phyloP scores from a whole-genome alignment of 768 basidiomycete species.

The Fibroporia radiculosa region DNA sequence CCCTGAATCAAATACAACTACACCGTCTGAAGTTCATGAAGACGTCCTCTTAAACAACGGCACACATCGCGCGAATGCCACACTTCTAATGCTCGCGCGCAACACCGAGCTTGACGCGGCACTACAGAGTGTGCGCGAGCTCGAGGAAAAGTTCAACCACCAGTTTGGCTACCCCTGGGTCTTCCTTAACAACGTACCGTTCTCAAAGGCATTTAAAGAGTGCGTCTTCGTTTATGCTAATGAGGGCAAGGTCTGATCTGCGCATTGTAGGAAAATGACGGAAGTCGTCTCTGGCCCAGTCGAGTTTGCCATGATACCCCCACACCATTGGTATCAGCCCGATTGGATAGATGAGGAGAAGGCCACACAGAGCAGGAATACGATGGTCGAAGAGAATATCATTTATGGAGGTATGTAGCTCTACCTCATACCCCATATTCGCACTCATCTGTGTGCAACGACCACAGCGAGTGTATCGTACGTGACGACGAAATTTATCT shows the following conservation, averaged over 20 bases:
- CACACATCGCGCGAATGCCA: constrained; percentile 23
- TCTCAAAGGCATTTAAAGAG: constrained; percentile 68
- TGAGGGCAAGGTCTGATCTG: not conserved
- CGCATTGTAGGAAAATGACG: constrained; percentile 12
- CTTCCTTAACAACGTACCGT: constrained; percentile 81
- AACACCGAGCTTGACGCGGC: constrained; percentile 55
- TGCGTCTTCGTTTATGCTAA: constrained; percentile 22
- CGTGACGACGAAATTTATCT: constrained; percentile 11
- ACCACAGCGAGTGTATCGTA: constrained; percentile 35
- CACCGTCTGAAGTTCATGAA: not conserved
- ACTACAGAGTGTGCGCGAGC: constrained; percentile 55
- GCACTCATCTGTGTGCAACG: not conserved
- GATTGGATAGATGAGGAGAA: constrained; percentile 64
- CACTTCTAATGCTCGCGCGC: constrained; percentile 45
- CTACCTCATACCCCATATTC: too few species aligned
- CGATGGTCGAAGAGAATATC: constrained; percentile 40
- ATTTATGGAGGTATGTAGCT: constrained; percentile 42
- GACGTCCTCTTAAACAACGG: not conserved
- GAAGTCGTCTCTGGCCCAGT: constrained; percentile 28
- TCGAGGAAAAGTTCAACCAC: constrained; percentile 85
- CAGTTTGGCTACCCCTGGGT: constrained; percentile 82
- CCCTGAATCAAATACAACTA: not conserved
- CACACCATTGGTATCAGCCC: constrained; percentile 64
- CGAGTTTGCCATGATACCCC: constrained; percentile 50
- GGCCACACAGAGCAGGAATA: constrained; percentile 43